These are phyloP conservation scores for Phytophthora agathidicida DNA, from an alignment of 352 stramenopile species.

Conservation along the genomic window DNA sequence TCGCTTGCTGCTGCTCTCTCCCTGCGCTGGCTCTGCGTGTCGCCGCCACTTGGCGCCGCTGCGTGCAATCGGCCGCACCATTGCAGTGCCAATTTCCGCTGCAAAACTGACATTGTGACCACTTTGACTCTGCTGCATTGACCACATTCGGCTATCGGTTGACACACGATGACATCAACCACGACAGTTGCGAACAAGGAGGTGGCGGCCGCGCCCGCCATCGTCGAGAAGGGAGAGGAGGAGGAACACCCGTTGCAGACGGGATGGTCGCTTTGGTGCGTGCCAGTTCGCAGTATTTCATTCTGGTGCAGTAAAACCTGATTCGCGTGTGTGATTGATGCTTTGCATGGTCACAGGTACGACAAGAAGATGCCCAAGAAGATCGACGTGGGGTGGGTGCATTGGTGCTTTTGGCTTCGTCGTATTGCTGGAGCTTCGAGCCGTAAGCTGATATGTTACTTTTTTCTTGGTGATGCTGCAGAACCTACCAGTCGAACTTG, in stretches of 20 bases:
- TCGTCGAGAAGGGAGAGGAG: slow-evolving; percentile 41
- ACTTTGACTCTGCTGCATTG: slow-evolving; percentile 2
- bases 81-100: background rate
- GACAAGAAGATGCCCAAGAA: slow-evolving; percentile 94
- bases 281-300: background rate
- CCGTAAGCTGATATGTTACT: background rate
- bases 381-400: slow-evolving; percentile 82
- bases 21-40: slow-evolving; percentile 4
- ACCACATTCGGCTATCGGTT: background rate
- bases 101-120: slow-evolving; percentile 15
- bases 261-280: slow-evolving; percentile 88
- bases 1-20: slow-evolving; percentile 6
- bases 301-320: background rate
- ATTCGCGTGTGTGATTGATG: slow-evolving; percentile 10
- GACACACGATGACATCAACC: slow-evolving; percentile 8
- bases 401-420: background rate
- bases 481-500: slow-evolving; percentile 59
- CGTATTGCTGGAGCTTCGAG: background rate
- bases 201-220: slow-evolving; percentile 20
- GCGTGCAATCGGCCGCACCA: background rate
- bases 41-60: background rate
- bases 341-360: slow-evolving; percentile 68
- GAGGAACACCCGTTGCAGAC: slow-evolving; percentile 89
- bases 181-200: slow-evolving; percentile 36
- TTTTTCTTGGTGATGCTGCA: slow-evolving; percentile 8